Evolutionary conservation across 1,284 basidiomycete species (phyloP), one percentile per base, ranked within the genome.

Genomic region (Cryptococcus floricola): DNA sequence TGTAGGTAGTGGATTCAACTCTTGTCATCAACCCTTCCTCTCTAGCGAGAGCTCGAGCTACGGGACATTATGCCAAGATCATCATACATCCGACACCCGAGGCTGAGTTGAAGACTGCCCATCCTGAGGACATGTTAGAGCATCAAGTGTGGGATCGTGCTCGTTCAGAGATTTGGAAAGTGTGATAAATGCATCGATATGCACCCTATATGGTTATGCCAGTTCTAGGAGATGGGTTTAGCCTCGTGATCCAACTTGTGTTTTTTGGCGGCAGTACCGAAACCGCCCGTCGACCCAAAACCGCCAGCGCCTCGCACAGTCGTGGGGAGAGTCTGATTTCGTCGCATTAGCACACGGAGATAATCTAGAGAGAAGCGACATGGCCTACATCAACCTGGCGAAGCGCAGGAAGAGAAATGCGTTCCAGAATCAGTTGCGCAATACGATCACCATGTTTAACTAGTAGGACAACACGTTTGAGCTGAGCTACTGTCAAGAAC

Each of bases 401-500:
- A 13, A 96, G 82, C 7, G 87, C 86, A 0, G 94, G 91, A 3
- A 86, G 94, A 57, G 86, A 84, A 64, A 97, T 95, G 61, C 84
- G 85, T 73, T 98, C 95, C 51, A 98, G 81, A 63, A 98, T 90
- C 39, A 98, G 81, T 72, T 98, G 95, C 1, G 96, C 95, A 63
- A 98, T 81, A 14, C 96, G 85, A 71, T 98, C 95, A 12, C 94
- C 93, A 70, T 88, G 85, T 64, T 87, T 81, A 56, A 98, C 93
- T 95, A 64, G 12, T 45, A 4, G 14, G 23, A 23, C 23, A 9
- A 45, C 52, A n/a, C 45, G 46, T 18, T 9, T 39, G 16, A 18
- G 37, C 49, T 10, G 12, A 7, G 13, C 27, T 12, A 23, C 13
- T 31, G 9, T 16, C 10, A 25, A 34, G 31, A 23, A 34, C 31